phyloP scores from a whole-genome alignment of 257 asterid genomes.

The Forsythia suspensa region DNA sequence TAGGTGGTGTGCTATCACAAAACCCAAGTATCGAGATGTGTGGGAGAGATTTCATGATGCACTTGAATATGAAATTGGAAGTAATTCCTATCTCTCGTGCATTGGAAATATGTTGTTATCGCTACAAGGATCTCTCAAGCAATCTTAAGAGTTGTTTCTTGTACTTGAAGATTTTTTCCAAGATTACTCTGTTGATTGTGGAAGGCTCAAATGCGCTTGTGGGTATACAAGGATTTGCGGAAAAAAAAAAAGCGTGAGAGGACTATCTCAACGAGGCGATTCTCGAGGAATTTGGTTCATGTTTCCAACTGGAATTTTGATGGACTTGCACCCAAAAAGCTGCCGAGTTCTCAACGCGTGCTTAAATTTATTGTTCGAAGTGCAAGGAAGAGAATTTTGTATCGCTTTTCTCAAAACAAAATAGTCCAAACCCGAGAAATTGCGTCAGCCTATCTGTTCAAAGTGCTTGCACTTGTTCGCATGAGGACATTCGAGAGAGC shows the following conservation, averaged over 20 bases:
- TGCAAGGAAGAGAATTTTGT: slow-evolving; percentile 37
- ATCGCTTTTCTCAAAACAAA: slow-evolving; percentile 13
- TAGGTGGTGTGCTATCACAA: slow-evolving; percentile 40
- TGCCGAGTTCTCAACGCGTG: slow-evolving; percentile 27
- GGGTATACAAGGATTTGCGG: slow-evolving; percentile 51
- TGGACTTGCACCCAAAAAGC: slow-evolving; percentile 22
- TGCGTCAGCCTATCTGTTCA: slow-evolving; percentile 41
- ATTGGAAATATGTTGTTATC: slow-evolving; percentile 22
- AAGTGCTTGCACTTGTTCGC: background rate
- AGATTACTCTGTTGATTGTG: slow-evolving; percentile 34
- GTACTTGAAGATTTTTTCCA: slow-evolving; percentile 44
- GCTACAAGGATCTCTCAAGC: slow-evolving; percentile 46
- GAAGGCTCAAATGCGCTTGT: slow-evolving; percentile 49
- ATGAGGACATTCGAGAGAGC: slow-evolving; percentile 9
- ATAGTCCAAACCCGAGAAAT: slow-evolving; percentile 11
- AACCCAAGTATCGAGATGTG: background rate
- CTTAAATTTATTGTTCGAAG: slow-evolving; percentile 28
- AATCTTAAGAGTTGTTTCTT: slow-evolving; percentile 48
- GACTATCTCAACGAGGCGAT: slow-evolving; percentile 35
- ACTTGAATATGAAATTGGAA: slow-evolving; percentile 26
- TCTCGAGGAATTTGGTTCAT: slow-evolving; percentile 35
- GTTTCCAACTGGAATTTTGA: slow-evolving; percentile 35
- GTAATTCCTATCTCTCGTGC: slow-evolving; percentile 10
- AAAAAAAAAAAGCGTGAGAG: slow-evolving; percentile 27
- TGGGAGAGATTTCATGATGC: slow-evolving; percentile 33